Evolutionary conservation across 2,329 filamentous ascomycete species (phyloP).

Genomic region (Hortaea werneckii): DNA sequence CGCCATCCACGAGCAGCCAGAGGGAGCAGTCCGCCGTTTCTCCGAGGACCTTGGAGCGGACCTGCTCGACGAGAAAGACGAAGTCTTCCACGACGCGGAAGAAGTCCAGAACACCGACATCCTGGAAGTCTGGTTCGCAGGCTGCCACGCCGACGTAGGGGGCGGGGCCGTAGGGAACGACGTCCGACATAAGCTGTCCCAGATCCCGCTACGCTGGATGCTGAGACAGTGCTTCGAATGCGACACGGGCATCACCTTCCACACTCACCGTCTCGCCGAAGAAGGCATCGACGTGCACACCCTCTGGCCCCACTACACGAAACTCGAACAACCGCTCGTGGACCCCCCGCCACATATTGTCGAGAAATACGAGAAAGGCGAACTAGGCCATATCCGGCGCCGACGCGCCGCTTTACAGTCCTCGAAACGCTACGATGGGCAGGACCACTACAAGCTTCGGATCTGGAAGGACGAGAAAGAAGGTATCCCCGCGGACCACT

Average conservation of each 20-base stretch:
- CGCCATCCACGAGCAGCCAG: constrained; percentile 2
- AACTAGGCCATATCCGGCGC: constrained; percentile 23
- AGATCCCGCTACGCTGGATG: constrained; percentile 40
- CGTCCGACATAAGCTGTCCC: constrained; percentile 33
- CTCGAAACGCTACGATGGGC: background rate
- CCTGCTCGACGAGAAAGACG: background rate
- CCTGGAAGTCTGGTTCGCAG: constrained; percentile 36
- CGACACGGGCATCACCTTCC: constrained; percentile 37
- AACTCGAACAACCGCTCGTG: constrained; percentile 21
- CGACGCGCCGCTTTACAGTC: constrained; percentile 21
- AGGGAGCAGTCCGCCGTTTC: background rate
- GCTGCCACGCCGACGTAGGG: constrained; percentile 36
- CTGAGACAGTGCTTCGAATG: constrained; percentile 39
- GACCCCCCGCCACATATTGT: constrained; percentile 28
- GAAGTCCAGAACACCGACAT: constrained; percentile 14
- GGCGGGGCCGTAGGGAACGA: constrained; percentile 35
- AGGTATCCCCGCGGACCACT: constrained; percentile 2
- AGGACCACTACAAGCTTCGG: background rate
- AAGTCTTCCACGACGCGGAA: background rate
- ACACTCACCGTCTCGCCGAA: constrained; percentile 29
- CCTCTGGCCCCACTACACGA: constrained; percentile 31
- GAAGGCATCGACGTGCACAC: constrained; percentile 33
- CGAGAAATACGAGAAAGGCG: constrained; percentile 27
- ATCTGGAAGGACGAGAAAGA: constrained; percentile 3
- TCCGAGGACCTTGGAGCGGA: constrained; percentile 1